Evolutionary conservation across 1,139 yeast genomes (phyloP), one percentile per base, ranked within the genome.

Genomic region (Taiozyma onychis): DNA sequence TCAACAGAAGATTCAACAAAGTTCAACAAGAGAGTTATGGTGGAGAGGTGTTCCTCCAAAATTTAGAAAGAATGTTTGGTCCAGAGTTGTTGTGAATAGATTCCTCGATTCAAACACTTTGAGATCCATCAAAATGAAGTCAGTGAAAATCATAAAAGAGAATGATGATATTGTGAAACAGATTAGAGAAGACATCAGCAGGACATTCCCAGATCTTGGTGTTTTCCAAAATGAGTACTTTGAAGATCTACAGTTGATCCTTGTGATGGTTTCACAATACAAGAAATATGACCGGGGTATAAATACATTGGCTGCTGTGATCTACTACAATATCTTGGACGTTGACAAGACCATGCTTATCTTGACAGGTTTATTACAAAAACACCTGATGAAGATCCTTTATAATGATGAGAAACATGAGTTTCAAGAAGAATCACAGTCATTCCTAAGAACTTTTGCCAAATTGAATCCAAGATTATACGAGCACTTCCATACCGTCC

Each of bases 11-110:
- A 60, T 77, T 10, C 64, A 66, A 47, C 59, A 68, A 13, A 68
- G 78, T 0, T 59, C 68, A 18, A 69, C 77, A 8, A 70, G 83
- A 48, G 83, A 80, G 50, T 67, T 82, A 51, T 81, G 85, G 78
- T 84, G 89, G 88, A 68, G 87, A 48, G 88, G 88, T 2, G 66
- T 85, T 1, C 85, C 88, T 4, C 51, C 67, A n/a, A 60, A 63
- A 41, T 62, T 74, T 21, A 68, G 91, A 44, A 65, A 71, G 8
- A 64, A 64, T 14, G 69, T 83, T 6, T 85, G 91, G 91, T 65
- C 68, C 54, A 65, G 65, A 45, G 73, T 72, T 48, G 67, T 77
- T 35, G 78, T 79, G 13, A 72, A 71, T 51, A 57, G 62, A n/a
- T 5, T 39, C n/a, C 51, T 70, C 28, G 51, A 62, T 7, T 42